Conservation (phyloP, 768 basidiomycete species). For the Kwoniella heveanensis region DNA sequence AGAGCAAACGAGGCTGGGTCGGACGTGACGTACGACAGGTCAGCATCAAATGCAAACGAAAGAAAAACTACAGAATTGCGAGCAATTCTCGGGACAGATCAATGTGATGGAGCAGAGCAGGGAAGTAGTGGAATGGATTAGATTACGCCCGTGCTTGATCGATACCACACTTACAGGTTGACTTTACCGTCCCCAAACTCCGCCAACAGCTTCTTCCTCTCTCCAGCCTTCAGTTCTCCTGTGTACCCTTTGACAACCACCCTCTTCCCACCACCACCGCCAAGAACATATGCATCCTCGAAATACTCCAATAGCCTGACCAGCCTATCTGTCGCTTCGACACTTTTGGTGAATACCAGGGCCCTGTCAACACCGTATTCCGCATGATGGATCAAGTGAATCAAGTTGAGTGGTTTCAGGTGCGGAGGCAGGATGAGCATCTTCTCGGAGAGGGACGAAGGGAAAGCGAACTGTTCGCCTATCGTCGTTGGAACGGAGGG, state of each 20-base stretch:
- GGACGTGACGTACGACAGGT: neutral
- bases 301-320: conserved; percentile 81
- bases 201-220: conserved; percentile 75
- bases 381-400: conserved; percentile 72
- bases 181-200: conserved; percentile 79
- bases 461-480: conserved; percentile 64
- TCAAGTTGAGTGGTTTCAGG: conserved; percentile 83
- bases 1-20: conserved; percentile 81
- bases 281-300: conserved; percentile 60
- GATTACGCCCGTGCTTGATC: too few species aligned
- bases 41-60: neutral
- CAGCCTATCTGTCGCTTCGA: conserved; percentile 82
- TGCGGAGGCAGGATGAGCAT: conserved; percentile 78
- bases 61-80: neutral
- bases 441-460: conserved; percentile 80
- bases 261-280: conserved; percentile 25
- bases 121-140: too few species aligned
- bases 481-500: conserved; percentile 24
- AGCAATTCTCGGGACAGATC: too few species aligned
- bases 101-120: too few species aligned
- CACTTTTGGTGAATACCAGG: conserved; percentile 94
- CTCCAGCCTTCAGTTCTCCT: conserved; percentile 72
- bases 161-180: conserved; percentile 66
- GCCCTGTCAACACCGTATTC: conserved; percentile 65
- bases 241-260: conserved; percentile 73